Conservation (phyloP, 2,329 filamentous ascomycete species). For the Cyclaneusma minus region DNA sequence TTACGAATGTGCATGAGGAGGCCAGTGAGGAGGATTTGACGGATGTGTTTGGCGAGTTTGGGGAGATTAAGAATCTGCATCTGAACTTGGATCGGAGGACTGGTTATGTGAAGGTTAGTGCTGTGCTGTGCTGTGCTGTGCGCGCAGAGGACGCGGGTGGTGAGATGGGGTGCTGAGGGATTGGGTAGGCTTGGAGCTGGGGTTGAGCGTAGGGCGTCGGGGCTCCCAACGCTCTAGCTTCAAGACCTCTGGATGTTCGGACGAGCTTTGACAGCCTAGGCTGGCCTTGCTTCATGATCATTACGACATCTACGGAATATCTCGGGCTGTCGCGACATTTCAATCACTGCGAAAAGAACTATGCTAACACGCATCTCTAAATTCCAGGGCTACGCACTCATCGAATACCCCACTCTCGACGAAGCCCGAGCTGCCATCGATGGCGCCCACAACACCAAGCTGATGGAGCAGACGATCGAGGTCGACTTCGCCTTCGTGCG, state of each 20-base stretch:
- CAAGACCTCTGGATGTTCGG: neutral
- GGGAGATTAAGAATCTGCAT: conserved; percentile 77
- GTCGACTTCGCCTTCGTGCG: conserved; percentile 80
- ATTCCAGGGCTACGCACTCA: conserved; percentile 71
- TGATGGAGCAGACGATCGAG: conserved; percentile 66
- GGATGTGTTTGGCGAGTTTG: conserved; percentile 70
- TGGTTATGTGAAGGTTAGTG: conserved; percentile 67
- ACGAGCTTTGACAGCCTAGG: too few species aligned
- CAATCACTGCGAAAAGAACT: conserved; percentile 2
- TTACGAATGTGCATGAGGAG: conserved; percentile 79
- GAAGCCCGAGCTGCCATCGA: conserved; percentile 74
- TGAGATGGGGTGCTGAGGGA: too few species aligned
- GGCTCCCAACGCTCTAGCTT: neutral
- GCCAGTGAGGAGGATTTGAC: conserved; percentile 71
- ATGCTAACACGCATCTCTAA: neutral
- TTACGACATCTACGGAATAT: too few species aligned
- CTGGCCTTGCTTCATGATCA: too few species aligned
- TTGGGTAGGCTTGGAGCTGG: too few species aligned
- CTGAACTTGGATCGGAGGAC: conserved; percentile 70
- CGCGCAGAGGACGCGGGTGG: too few species aligned
- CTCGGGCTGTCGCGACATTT: too few species aligned
- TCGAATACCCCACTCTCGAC: conserved; percentile 66
- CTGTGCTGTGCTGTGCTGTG: too few species aligned
- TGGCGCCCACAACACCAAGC: conserved; percentile 59
- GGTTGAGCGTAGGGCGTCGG: too few species aligned